These are phyloP conservation scores for Rubus parviflorus DNA, from an alignment of 306 rosid genomes.

Conservation along the genomic window DNA sequence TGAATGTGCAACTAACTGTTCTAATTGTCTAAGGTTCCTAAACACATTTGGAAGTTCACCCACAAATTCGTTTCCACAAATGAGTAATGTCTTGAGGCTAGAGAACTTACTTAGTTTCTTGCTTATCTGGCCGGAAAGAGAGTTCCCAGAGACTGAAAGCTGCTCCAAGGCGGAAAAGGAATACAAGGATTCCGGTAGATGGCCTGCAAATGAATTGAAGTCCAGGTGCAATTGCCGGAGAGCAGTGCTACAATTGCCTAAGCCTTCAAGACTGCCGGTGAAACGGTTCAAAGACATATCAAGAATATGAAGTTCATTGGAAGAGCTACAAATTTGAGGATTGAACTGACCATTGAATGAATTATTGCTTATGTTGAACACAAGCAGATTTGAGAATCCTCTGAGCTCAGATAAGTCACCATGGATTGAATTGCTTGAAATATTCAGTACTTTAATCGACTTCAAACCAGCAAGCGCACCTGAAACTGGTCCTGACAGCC, in stretches of 20 bases:
- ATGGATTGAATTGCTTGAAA: constrained; percentile 63
- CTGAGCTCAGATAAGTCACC: constrained; percentile 36
- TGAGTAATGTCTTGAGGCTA: constrained; percentile 44
- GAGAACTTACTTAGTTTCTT: constrained; percentile 64
- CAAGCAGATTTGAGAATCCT: constrained; percentile 52
- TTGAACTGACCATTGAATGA: constrained; percentile 57
- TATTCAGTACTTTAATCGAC: constrained; percentile 52
- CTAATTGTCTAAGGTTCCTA: constrained; percentile 50
- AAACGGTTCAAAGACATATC: constrained; percentile 57
- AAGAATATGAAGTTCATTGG: constrained; percentile 51
- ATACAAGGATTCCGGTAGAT: constrained; percentile 61
- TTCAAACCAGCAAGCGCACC: constrained; percentile 49
- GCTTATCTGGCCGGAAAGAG: constrained; percentile 60
- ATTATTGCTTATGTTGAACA: constrained; percentile 68
- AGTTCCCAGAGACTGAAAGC: constrained; percentile 61
- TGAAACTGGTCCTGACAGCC: constrained; percentile 50
- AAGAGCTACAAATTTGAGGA: constrained; percentile 52
- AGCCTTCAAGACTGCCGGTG: constrained; percentile 54
- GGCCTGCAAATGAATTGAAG: constrained; percentile 52
- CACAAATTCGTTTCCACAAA: constrained; percentile 54
- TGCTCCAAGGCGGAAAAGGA: constrained; percentile 53
- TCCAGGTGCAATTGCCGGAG: constrained; percentile 55
- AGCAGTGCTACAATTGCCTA: constrained; percentile 51
- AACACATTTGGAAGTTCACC: constrained; percentile 75
- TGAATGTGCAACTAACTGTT: constrained; percentile 51